phyloP scores from a whole-genome alignment of 306 rosid genomes.

The Begonia loranthoides region DNA sequence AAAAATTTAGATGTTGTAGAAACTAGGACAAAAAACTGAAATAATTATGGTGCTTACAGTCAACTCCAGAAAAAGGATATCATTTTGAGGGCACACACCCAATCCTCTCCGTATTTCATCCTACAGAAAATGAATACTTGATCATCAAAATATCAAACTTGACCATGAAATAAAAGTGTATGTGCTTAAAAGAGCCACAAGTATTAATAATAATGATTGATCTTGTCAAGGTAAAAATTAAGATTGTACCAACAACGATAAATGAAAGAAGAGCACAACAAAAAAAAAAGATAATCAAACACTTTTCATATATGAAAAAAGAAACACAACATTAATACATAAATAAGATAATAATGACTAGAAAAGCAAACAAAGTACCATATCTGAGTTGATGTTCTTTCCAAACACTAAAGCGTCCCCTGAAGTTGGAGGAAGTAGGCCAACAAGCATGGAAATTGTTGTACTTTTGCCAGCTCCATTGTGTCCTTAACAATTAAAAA shows the following conservation, averaged over 20 bases:
- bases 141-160: slow-evolving; percentile 5
- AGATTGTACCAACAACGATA: background rate
- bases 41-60: slow-evolving; percentile 47
- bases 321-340: background rate
- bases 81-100: slow-evolving; percentile 95
- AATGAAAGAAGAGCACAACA: background rate
- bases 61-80: slow-evolving; percentile 85
- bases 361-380: slow-evolving; percentile 32
- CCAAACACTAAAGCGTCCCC: slow-evolving; percentile 95
- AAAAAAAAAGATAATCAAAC: background rate
- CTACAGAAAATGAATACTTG: slow-evolving; percentile 24
- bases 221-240: slow-evolving; percentile 4
- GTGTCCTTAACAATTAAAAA: slow-evolving; percentile 50
- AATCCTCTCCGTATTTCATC: slow-evolving; percentile 89
- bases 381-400: slow-evolving; percentile 57
- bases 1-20: too few relatives aligned
- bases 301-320: background rate
- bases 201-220: background rate
- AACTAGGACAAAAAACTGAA: background rate
- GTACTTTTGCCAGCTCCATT: slow-evolving; percentile 99
- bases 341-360: slow-evolving; percentile 4
- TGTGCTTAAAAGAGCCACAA: background rate
- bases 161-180: background rate
- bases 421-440: slow-evolving; percentile 78
- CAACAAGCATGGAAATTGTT: slow-evolving; percentile 94